Conservation (phyloP, 2,329 filamentous ascomycete species). For the Trichoderma simmonsii region DNA sequence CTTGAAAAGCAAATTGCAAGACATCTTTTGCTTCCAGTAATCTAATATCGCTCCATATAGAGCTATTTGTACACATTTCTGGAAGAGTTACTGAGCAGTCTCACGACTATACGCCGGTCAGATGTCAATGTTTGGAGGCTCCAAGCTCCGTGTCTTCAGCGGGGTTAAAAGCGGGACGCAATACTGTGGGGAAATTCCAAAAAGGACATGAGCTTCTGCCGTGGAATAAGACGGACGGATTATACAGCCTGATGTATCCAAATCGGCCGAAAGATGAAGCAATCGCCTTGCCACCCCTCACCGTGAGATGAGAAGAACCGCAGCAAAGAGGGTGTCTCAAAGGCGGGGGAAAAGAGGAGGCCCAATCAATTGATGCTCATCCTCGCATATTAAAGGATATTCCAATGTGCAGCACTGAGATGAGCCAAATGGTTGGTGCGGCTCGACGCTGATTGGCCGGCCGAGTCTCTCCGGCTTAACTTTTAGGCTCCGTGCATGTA, state of each 20-base stretch:
- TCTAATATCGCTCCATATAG: no score
- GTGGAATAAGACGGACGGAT: not conserved
- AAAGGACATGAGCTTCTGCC: not conserved
- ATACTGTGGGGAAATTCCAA: not conserved
- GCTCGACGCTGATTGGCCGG: not conserved
- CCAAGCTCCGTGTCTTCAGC: not conserved
- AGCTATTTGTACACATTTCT: not conserved
- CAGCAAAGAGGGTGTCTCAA: not conserved
- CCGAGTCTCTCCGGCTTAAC: not conserved
- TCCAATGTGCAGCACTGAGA: not conserved
- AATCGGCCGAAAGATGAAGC: not conserved
- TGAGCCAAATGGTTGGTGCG: not conserved
- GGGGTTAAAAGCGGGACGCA: not conserved
- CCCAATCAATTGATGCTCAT: not conserved
- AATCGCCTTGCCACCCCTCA: not conserved
- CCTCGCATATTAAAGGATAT: not conserved
- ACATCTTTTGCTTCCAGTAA: no score
- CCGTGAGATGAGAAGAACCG: not conserved
- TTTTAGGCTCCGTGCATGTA: conserved; percentile 8
- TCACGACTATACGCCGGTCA: not conserved
- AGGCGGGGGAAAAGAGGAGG: not conserved
- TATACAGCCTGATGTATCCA: not conserved
- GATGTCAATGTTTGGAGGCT: not conserved
- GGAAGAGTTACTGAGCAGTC: not conserved
- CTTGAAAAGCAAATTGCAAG: not conserved